Evolutionary conservation across 1,284 basidiomycete genomes (phyloP).

Genomic region (Melampsora abietis-canadensis): DNA sequence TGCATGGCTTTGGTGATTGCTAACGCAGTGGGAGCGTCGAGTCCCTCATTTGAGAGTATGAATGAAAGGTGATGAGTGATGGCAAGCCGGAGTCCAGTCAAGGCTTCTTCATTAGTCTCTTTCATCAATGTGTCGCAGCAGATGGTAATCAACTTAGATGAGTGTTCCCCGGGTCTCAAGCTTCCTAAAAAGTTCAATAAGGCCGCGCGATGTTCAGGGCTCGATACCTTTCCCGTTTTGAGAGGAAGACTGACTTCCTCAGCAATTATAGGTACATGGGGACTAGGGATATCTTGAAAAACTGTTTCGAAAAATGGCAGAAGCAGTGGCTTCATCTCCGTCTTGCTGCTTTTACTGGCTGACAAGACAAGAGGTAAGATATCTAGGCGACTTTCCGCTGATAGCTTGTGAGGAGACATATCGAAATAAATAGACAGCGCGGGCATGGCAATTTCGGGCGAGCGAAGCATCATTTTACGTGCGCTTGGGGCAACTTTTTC

Average conservation of each 20-base stretch:
- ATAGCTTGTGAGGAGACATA: slow-evolving; percentile 61
- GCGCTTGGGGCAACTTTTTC: slow-evolving; percentile 62
- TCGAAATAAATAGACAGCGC: slow-evolving; percentile 44
- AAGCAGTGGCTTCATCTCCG: slow-evolving; percentile 63
- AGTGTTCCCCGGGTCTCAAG: slow-evolving; percentile 22
- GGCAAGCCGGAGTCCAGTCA: slow-evolving; percentile 15
- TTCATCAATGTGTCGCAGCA: slow-evolving; percentile 36
- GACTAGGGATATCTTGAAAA: slow-evolving; percentile 52
- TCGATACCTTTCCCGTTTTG: slow-evolving; percentile 75
- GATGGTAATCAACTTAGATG: slow-evolving; percentile 25
- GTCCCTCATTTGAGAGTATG: slow-evolving; percentile 13
- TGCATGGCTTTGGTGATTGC: slow-evolving; percentile 40
- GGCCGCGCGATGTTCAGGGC: slow-evolving; percentile 76
- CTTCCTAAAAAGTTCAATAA: slow-evolving; percentile 69
- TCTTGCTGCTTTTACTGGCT: slow-evolving; percentile 72
- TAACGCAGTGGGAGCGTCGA: slow-evolving; percentile 8
- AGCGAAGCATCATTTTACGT: slow-evolving; percentile 70
- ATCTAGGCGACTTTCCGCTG: slow-evolving; percentile 61
- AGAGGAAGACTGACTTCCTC: slow-evolving; percentile 70
- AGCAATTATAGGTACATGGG: slow-evolving; percentile 55
- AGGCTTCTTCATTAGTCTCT: slow-evolving; percentile 42
- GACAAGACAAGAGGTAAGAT: slow-evolving; percentile 67
- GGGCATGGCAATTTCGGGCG: slow-evolving; percentile 67
- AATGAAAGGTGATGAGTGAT: slow-evolving; percentile 29
- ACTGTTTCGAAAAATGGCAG: slow-evolving; percentile 64